These are phyloP conservation scores for Paramecium sonneborni DNA, from an alignment of 73 alveolate species.

Conservation along the genomic window DNA sequence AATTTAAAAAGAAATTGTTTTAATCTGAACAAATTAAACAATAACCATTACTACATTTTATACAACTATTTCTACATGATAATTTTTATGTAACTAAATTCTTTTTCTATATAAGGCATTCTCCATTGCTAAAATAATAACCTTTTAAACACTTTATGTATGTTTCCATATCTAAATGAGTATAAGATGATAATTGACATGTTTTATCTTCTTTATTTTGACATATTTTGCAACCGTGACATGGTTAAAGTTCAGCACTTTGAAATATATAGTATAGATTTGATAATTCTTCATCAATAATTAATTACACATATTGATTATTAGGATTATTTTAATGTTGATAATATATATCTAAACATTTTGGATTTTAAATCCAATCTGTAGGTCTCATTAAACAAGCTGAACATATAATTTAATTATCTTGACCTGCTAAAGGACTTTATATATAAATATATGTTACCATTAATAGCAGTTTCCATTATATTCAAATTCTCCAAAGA, in stretches of 20 bases:
- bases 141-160: neutral
- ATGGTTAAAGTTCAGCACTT: neutral
- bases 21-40: neutral
- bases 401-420: neutral
- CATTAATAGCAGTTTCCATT: neutral
- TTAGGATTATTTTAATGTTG: neutral
- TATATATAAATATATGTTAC: neutral
- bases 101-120: neutral
- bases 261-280: neutral
- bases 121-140: neutral
- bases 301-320: neutral
- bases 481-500: too few species aligned
- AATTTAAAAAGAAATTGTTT: neutral
- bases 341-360: neutral
- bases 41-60: neutral
- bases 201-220: neutral
- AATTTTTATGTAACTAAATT: neutral
- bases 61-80: neutral
- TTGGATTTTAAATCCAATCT: too few species aligned
- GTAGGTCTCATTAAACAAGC: too few species aligned
- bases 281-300: neutral
- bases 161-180: neutral
- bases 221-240: neutral
- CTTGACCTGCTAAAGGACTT: neutral
- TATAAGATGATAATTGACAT: neutral